A percentile compares a stretch with the other conserved stretches of the same genome.
Conservation (phyloP, 2,329 filamentous ascomycete genomes). For the Trichoderma asperellum region DNA sequence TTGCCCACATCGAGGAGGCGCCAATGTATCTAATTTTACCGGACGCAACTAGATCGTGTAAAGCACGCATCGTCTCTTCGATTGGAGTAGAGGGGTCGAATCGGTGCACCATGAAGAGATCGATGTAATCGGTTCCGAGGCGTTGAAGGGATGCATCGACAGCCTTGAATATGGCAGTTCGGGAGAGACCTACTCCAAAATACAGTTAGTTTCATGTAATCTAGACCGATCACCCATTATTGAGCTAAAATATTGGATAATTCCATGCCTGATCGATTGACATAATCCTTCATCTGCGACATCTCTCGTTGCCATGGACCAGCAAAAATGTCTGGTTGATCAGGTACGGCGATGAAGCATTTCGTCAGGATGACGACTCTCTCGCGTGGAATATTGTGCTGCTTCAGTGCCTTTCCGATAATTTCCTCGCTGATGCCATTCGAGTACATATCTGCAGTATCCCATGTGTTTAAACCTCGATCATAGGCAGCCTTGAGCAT, state of each 20-base stretch:
- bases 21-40: constrained; percentile 55
- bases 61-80: constrained; percentile 61
- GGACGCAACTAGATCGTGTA: constrained; percentile 57
- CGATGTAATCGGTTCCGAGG: constrained; percentile 59
- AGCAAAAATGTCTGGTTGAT: neutral
- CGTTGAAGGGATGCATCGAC: constrained; percentile 62
- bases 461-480: constrained; percentile 32
- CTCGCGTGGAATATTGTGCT: constrained; percentile 5
- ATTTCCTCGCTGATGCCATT: constrained; percentile 12
- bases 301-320: neutral
- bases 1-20: constrained; percentile 44
- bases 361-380: constrained; percentile 15
- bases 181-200: constrained; percentile 47
- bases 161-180: constrained; percentile 66
- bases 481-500: constrained; percentile 33
- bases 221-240: neutral
- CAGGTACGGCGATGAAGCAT: neutral
- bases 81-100: constrained; percentile 52
- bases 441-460: constrained; percentile 19
- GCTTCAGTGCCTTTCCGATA: neutral
- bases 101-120: constrained; percentile 59
- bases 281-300: neutral
- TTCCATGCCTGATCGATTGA: neutral
- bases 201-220: neutral
- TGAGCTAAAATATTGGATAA: neutral